Percentiles rank a stretch among this genome's conserved stretches.
Conservation (phyloP, 768 basidiomycete species). For the Boletus sp. region DNA sequence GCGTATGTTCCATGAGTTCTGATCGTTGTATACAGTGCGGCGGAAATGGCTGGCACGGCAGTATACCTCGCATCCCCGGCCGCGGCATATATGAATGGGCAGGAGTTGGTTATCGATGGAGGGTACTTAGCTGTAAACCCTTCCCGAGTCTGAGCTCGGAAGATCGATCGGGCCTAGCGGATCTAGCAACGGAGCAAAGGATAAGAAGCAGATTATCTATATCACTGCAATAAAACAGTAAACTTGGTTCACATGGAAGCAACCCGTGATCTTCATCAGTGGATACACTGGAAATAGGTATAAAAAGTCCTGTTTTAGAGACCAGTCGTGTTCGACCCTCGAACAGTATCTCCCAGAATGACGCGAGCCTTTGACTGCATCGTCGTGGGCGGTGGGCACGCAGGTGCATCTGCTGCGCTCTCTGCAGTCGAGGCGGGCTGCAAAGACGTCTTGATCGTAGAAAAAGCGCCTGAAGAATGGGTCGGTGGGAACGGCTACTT, state of each 20-base stretch:
- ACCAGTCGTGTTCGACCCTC: neutral
- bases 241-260: neutral
- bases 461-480: conserved; percentile 65
- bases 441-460: conserved; percentile 58
- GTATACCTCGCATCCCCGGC: conserved; percentile 74
- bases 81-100: conserved; percentile 74
- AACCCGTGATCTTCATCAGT: neutral
- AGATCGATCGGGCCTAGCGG: neutral
- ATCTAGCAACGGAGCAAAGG: neutral
- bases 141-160: conserved; percentile 35
- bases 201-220: neutral
- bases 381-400: conserved; percentile 65
- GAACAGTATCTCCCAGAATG: conserved; percentile 12
- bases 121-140: conserved; percentile 76
- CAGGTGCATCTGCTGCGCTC: conserved; percentile 64
- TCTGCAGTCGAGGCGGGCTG: conserved; percentile 60
- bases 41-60: conserved; percentile 76
- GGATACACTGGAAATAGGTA: neutral
- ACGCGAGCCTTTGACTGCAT: conserved; percentile 47
- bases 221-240: neutral
- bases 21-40: conserved; percentile 41
- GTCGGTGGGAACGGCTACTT: conserved; percentile 72
- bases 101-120: conserved; percentile 77
- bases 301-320: neutral
- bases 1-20: neutral